Evolutionary conservation across 202 grass and related monocot genomes (phyloP), one percentile per base, ranked within the genome.

Genomic region (Eragrostis tef): DNA sequence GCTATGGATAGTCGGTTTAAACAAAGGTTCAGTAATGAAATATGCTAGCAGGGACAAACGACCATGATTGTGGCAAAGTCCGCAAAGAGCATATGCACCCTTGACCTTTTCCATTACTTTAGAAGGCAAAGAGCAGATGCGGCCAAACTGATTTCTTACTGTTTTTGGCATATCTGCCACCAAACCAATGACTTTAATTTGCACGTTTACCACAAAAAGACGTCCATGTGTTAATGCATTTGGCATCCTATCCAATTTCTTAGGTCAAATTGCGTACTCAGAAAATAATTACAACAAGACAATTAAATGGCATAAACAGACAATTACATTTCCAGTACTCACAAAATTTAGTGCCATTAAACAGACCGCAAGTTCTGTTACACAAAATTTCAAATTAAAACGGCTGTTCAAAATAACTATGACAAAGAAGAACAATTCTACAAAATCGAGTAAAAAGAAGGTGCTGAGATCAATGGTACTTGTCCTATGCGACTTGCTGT

Each of bases 401-500:
- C 20, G 17, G 16, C 3, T 61, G 41, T 11, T 17, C n/a, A 2
- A 25, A 54, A 2, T 54, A 54, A 54, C 48, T 66, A 19, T 0
- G 12, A 11, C 20, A 26, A 11, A 41, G 34, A 51, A 17, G 58
- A 16, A 16, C 26, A 60, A 54, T 76, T 75, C 16, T 81, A 81
- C 87, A 77, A 64, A 88, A 81, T 49, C 36, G 62, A 66, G 71
- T 63, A 27, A 11, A 67, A 65, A 59, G 29, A 58, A 78, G 57
- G 42, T 27, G 71, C 36, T 6, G 5, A 29, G 67, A 56, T 62
- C 54, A 63, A 17, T 9, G 1, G 26, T 48, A 67, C 24, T 57
- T 48, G 73, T 71, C 50, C 58, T 84, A 87, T 19, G 79, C 64
- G 14, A 79, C 75, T 78, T 78, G 57, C 54, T 90, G 86, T 81